Base-by-base conservation (phyloP, 2,329 filamentous ascomycete genomes). In the Cordyceps militaris region DNA sequence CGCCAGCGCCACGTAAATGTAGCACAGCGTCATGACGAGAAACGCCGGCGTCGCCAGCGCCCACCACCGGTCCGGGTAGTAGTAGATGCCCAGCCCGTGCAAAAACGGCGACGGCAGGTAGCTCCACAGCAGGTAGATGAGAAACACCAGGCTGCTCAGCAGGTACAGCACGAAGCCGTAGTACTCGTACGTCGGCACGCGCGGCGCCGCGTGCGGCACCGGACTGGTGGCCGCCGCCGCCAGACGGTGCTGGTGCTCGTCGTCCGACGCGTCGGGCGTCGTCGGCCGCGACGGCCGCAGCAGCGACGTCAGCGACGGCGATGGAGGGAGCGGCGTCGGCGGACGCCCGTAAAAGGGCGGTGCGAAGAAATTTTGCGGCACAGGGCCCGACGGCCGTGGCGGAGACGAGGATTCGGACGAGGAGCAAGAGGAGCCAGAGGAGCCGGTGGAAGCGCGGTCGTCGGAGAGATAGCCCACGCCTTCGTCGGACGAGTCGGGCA, bases 171-270 rank as follows among this genome's bases (percentile, higher is more conserved):
- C 93, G 74, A 99, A 99, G 70, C 94, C 94, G 71, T 97, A 97
- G 82, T 97, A 99, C 71, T 99, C 94, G 76, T 99, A 97, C 0
- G 94, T 99, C n/a, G 94, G 94, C 2, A 99, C 92, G 69, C 94
- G 91, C 1, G 94, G 94, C 56, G 87, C 87, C 1, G 91, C 92
- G 57, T 91, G 87, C 6, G 92, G 90, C 19, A 96, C 84, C 49
- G 91, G 3, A 13, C 14, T 96, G 36, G 24, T 26, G 24, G 38
- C 26, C 6, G 38, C 7, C 83, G 36, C 26, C 24, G 47, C 16
- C n/a, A n/a, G n/a, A n/a, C n/a, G 6, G 13, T 36, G 32, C 32
- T 30, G 83, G 38, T 88, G 82, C 65, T 97, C 93, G 64, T 92
- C 88, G 73, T 96, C 92, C 0, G 90, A 95, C 40, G 87, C 89